Percentiles rank a stretch among this genome's conserved stretches.
Evolutionary conservation across 257 asterid species (phyloP).

Genomic region (Solanum habrochaites): DNA sequence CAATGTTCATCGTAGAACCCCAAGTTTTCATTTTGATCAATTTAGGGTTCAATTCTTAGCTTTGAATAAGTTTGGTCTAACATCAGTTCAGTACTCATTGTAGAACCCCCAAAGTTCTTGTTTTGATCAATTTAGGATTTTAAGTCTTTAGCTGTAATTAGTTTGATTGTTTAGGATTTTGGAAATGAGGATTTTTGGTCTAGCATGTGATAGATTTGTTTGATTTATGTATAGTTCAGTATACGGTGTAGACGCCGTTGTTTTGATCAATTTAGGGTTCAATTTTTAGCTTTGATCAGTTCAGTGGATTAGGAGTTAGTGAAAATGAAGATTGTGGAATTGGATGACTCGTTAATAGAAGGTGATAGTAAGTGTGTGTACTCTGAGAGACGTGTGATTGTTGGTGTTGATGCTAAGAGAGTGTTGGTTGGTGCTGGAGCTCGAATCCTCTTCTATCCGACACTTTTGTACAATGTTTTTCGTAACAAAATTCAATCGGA

Average conservation of each 20-base stretch:
- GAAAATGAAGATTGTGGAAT: conserved; percentile 71
- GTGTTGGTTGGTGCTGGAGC: conserved; percentile 95
- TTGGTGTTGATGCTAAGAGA: conserved; percentile 70
- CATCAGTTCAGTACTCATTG: not conserved
- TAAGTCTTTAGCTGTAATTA: not conserved
- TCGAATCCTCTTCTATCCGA: conserved; percentile 88
- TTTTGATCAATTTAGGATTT: not conserved
- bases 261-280: not conserved
- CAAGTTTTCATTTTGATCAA: not conserved
- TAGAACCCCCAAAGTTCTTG: not conserved
- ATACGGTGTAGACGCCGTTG: not conserved
- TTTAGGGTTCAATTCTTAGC: not conserved
- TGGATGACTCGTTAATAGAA: conserved; percentile 32
- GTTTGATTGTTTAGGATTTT: not conserved
- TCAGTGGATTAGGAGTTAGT: not conserved
- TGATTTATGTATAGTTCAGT: not conserved
- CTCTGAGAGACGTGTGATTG: conserved; percentile 31
- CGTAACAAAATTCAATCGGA: conserved; percentile 76
- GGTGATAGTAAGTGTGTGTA: not conserved
- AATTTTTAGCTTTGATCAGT: not conserved
- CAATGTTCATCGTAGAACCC: not conserved
- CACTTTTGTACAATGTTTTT: conserved; percentile 79
- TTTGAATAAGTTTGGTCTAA: not conserved
- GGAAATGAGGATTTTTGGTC: conserved; percentile 43
- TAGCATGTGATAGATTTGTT: not conserved